phyloP scores from a whole-genome alignment of 208 protist genomes.

The Kentomonas sorsogonicus region DNA sequence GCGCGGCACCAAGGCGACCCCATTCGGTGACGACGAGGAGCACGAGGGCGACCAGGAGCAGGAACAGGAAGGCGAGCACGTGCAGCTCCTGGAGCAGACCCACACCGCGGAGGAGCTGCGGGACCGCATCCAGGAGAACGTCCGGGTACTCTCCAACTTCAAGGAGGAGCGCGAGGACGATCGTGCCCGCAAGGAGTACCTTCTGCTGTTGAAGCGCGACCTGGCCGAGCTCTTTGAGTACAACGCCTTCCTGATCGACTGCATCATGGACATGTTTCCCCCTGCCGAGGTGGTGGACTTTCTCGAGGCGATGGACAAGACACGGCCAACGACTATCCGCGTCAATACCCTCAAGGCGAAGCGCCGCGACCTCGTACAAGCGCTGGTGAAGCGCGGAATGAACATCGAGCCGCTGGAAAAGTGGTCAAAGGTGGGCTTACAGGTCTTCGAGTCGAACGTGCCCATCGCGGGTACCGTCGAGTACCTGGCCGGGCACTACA shows the following conservation, averaged over 20 bases:
- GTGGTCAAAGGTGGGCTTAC: slow-evolving; percentile 97
- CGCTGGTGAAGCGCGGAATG: slow-evolving; percentile 95
- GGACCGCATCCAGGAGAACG: slow-evolving; percentile 87
- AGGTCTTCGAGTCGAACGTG: slow-evolving; percentile 97
- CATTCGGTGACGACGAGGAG: slow-evolving; percentile 40
- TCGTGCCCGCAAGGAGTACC: slow-evolving; percentile 89
- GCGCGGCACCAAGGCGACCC: slow-evolving; percentile 48
- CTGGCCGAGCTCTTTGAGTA: slow-evolving; percentile 95
- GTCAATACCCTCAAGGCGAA: slow-evolving; percentile 97
- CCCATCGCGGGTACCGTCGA: slow-evolving; percentile 98
- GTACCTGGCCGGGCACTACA: slow-evolving; percentile 99
- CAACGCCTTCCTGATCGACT: slow-evolving; percentile 89
- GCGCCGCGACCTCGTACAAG: slow-evolving; percentile 93
- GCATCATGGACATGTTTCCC: slow-evolving; percentile 94
- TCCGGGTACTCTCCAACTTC: slow-evolving; percentile 93
- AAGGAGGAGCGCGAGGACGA: slow-evolving; percentile 80
- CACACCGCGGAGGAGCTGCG: slow-evolving; percentile 74
- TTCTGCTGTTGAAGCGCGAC: slow-evolving; percentile 87
- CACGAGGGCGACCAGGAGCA: slow-evolving; percentile 14
- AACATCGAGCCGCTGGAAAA: slow-evolving; percentile 95
- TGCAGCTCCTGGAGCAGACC: slow-evolving; percentile 50
- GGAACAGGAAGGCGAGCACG: slow-evolving; percentile 13
- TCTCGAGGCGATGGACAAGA: slow-evolving; percentile 96
- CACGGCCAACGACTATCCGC: slow-evolving; percentile 97
- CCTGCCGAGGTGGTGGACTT: slow-evolving; percentile 93